phyloP scores from a whole-genome alignment of 192 early-diverging fungal species.

The Podila minutissima region DNA sequence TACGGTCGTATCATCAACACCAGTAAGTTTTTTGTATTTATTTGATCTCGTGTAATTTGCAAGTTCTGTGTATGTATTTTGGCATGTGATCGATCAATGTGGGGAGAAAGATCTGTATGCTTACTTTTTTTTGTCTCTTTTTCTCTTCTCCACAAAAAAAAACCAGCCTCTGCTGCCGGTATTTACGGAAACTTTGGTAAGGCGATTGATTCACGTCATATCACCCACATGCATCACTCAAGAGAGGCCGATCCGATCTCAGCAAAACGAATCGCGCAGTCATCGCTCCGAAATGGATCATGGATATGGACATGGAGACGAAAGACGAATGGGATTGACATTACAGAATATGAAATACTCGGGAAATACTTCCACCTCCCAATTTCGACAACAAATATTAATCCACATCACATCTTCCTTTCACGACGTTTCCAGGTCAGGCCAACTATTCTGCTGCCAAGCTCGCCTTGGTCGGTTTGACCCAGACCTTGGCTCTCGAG shows the following conservation, averaged over 20 bases:
- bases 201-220: constrained; percentile 39
- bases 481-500: constrained; percentile 91
- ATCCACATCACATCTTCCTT: neutral
- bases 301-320: neutral
- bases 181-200: constrained; percentile 99
- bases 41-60: neutral
- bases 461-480: constrained; percentile 92
- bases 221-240: constrained; percentile 8
- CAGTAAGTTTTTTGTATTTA: constrained; percentile 32
- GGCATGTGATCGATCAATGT: neutral
- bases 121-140: neutral
- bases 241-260: neutral
- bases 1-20: constrained; percentile 81
- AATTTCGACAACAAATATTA: neutral
- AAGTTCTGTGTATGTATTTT: neutral
- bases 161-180: constrained; percentile 93
- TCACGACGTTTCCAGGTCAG: constrained; percentile 41
- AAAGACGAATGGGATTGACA: too few species aligned
- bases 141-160: constrained; percentile 52
- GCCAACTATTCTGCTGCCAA: constrained; percentile 92
- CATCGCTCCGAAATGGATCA: neutral
- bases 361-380: too few species aligned
- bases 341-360: too few species aligned
- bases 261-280: neutral
- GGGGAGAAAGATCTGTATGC: neutral